Evolutionary conservation across 306 rosid species (phyloP).

Genomic region (Vigna nakashimae): DNA sequence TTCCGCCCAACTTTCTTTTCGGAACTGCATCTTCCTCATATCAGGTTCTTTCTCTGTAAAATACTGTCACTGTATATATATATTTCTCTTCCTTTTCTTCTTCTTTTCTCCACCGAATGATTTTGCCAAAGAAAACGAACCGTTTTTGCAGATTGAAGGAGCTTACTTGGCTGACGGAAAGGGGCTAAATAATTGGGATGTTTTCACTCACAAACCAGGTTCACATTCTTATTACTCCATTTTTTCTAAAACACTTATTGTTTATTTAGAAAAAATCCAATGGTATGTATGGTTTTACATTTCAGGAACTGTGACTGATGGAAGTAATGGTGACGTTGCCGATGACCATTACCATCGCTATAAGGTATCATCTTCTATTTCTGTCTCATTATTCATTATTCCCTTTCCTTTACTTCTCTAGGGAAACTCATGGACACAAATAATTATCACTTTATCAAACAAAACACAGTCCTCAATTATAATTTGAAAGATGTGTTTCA

Average conservation of each 20-base stretch:
- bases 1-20: slow-evolving; percentile 60
- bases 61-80: too few species aligned
- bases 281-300: too few species aligned
- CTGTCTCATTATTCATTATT: neutral
- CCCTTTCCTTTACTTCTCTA: too few species aligned
- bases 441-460: too few species aligned
- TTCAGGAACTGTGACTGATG: slow-evolving; percentile 63
- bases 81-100: too few species aligned
- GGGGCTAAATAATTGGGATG: slow-evolving; percentile 72
- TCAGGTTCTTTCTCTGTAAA: slow-evolving; percentile 49
- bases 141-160: slow-evolving; percentile 63
- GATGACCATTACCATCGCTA: slow-evolving; percentile 82
- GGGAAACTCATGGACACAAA: too few species aligned
- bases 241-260: too few species aligned
- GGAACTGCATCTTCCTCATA: slow-evolving; percentile 84
- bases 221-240: neutral
- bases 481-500: neutral
- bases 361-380: slow-evolving; percentile 45
- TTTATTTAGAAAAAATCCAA: too few species aligned
- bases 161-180: slow-evolving; percentile 68
- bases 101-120: too few species aligned
- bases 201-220: slow-evolving; percentile 71
- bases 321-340: slow-evolving; percentile 73
- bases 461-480: too few species aligned
- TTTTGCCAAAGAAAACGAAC: neutral